Conservation (phyloP, 352 stramenopile genomes). For the Phytophthora sp. region DNA sequence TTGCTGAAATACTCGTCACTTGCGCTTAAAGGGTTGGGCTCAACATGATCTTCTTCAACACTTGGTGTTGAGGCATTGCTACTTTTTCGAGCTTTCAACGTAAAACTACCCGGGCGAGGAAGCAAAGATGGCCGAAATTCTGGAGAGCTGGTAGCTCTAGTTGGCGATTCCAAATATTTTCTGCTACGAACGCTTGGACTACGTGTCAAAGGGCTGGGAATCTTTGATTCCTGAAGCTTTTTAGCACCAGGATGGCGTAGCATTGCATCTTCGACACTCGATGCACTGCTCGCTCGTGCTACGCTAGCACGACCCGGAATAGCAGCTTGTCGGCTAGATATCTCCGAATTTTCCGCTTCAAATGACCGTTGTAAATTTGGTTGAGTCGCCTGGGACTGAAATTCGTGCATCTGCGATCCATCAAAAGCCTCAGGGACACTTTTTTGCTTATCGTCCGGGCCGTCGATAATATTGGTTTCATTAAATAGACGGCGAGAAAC, state of each 20-base stretch:
- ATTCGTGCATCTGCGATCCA: slow-evolving; percentile 35
- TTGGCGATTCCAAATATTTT: slow-evolving; percentile 13
- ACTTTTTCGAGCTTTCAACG: slow-evolving; percentile 21
- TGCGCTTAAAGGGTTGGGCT: slow-evolving; percentile 25
- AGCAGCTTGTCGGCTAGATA: not conserved
- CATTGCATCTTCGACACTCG: slow-evolving; percentile 11
- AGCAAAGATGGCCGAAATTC: slow-evolving; percentile 5
- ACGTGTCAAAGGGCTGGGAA: slow-evolving; percentile 13
- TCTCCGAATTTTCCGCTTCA: not conserved
- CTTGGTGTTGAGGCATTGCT: slow-evolving; percentile 11
- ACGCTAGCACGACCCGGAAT: slow-evolving; percentile 1
- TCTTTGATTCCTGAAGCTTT: slow-evolving; percentile 25
- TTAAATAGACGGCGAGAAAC: slow-evolving; percentile 18
- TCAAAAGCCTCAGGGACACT: slow-evolving; percentile 5
- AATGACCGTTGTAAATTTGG: not conserved
- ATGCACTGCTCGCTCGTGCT: slow-evolving; percentile 1
- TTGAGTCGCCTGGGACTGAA: not conserved
- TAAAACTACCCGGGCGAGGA: slow-evolving; percentile 24
- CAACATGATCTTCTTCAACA: slow-evolving; percentile 14
- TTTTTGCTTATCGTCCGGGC: slow-evolving; percentile 3
- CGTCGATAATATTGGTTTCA: slow-evolving; percentile 3
- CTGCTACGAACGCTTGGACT: slow-evolving; percentile 8
- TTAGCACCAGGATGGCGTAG: slow-evolving; percentile 5
- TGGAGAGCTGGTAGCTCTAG: slow-evolving; percentile 8
- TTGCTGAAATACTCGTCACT: slow-evolving; percentile 49